Conservation (phyloP, 2,329 filamentous ascomycete genomes). For the Fusarium graminum region DNA sequence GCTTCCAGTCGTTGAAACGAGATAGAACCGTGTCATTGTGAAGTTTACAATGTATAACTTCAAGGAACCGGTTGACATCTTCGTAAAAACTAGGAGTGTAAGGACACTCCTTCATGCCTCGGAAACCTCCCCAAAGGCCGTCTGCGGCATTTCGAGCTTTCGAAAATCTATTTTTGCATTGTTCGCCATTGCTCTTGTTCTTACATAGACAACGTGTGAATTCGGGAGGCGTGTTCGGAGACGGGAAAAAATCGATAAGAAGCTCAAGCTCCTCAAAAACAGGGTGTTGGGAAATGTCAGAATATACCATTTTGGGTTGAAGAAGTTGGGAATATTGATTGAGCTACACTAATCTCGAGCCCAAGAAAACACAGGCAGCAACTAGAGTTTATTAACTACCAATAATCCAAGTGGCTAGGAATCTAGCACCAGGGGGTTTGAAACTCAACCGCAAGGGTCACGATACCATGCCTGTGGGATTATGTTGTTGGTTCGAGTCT, state of each 20-base stretch:
- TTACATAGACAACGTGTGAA: background rate
- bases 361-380: background rate
- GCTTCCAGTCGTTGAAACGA: slow-evolving; percentile 14
- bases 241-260: slow-evolving; percentile 7
- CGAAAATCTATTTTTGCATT: background rate
- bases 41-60: background rate
- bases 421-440: background rate
- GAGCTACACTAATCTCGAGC: background rate
- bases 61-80: background rate
- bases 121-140: slow-evolving; percentile 6
- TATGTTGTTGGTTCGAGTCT: slow-evolving; percentile 21
- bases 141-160: background rate
- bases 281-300: background rate
- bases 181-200: background rate
- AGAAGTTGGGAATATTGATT: background rate
- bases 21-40: fast-evolving
- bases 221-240: background rate
- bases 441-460: slow-evolving; percentile 5
- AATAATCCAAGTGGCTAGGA: slow-evolving; percentile 5
- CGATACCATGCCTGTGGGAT: slow-evolving; percentile 13
- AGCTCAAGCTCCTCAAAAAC: slow-evolving; percentile 4
- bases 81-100: background rate
- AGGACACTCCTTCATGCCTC: background rate
- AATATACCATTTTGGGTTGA: slow-evolving; percentile 9
- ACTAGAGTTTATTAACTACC: slow-evolving; percentile 9